phyloP scores from a whole-genome alignment of 2,329 filamentous ascomycete genomes.

The Epichloe sp. region DNA sequence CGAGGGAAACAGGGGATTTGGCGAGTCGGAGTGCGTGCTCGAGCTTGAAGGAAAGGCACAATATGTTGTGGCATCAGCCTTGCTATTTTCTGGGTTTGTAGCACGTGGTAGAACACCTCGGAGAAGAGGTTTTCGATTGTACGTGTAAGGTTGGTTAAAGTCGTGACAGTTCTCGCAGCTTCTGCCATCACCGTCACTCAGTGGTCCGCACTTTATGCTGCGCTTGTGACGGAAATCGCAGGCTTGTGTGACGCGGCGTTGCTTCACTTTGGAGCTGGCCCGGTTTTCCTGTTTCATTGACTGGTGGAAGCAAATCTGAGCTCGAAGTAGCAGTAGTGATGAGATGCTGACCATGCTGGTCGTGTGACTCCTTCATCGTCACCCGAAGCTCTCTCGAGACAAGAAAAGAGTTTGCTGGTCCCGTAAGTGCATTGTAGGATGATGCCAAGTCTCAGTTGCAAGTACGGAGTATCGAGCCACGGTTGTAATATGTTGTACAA shows the following conservation, averaged over 20 bases:
- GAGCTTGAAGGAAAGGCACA: not conserved
- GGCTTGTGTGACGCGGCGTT: constrained; percentile 9
- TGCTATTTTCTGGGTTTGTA: constrained; percentile 9
- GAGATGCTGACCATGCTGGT: no score
- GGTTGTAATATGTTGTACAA: no score
- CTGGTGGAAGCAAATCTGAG: not conserved
- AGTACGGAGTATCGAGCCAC: no score
- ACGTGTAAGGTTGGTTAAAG: constrained; percentile 35
- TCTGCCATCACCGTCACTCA: constrained; percentile 19
- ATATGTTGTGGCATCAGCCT: not conserved
- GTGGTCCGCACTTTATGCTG: constrained; percentile 11
- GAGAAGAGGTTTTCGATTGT: constrained; percentile 27
- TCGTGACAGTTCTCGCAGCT: constrained; percentile 27
- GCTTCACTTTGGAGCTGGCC: not conserved
- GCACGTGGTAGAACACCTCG: constrained; percentile 12
- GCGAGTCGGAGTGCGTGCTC: not conserved
- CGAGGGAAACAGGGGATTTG: not conserved
- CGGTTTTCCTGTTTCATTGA: not conserved
- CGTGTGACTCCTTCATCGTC: no score
- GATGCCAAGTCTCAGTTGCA: no score
- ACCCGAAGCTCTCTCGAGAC: no score
- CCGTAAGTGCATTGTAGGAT: no score
- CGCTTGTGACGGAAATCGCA: constrained; percentile 33
- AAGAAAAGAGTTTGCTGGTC: no score
- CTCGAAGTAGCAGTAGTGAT: no score